phyloP scores from a whole-genome alignment of 805 yeast genomes.

The Cyberlindnera amylophila region DNA sequence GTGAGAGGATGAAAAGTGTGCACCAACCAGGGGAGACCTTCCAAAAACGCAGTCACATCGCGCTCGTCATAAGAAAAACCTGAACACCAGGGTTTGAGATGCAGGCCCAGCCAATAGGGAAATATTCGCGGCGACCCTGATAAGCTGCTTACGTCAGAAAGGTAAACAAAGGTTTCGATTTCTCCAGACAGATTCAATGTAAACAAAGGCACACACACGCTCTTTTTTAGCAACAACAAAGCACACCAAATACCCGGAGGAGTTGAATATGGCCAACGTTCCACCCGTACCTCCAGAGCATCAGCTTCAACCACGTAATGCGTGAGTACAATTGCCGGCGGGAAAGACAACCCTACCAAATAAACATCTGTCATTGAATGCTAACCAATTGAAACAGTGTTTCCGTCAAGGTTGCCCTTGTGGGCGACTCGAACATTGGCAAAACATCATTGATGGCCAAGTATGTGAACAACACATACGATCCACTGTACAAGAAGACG shows the following conservation, averaged over 20 bases:
- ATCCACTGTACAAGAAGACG: constrained; percentile 89
- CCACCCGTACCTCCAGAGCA: constrained; percentile 25
- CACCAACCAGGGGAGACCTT: constrained; percentile 11
- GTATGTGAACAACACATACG: constrained; percentile 92
- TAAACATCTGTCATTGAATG: no score
- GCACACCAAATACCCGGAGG: no score
- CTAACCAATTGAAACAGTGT: constrained; percentile 31
- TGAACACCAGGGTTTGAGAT: constrained; percentile 2
- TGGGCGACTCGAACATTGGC: constrained; percentile 96
- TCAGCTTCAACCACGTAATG: constrained; percentile 18
- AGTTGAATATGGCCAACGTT: constrained; percentile 4
- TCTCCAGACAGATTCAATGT: background rate
- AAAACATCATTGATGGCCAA: constrained; percentile 95
- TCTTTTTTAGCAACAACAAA: no score
- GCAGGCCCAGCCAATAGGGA: background rate
- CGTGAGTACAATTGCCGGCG: constrained; percentile 18
- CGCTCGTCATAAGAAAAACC: background rate
- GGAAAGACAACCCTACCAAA: no score
- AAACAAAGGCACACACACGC: background rate
- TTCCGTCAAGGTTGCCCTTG: constrained; percentile 81
- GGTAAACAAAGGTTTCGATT: constrained; percentile 12
- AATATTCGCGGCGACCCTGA: background rate
- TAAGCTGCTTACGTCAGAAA: constrained; percentile 16
- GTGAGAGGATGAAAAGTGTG: constrained; percentile 2
- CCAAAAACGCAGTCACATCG: constrained; percentile 13